Evolutionary conservation across 1,139 yeast genomes (phyloP).

Genomic region (Sugiyamaella novakii): DNA sequence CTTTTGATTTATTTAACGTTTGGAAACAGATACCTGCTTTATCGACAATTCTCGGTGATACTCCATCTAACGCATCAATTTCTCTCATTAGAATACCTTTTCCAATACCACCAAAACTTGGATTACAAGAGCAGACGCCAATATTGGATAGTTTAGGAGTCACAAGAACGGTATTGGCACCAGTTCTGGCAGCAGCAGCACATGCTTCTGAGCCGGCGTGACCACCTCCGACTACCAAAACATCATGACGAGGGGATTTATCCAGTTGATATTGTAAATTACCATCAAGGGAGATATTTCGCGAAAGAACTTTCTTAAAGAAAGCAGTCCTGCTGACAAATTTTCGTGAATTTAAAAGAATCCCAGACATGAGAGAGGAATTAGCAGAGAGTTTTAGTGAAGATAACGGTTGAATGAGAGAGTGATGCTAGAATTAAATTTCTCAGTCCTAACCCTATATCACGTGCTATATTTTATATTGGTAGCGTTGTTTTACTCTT

Average conservation of each 20-base stretch:
- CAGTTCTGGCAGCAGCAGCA: conserved; percentile 85
- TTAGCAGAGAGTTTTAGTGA: no score
- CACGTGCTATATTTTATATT: no score
- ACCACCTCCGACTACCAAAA: conserved; percentile 94
- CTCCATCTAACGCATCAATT: conserved; percentile 95
- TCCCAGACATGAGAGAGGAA: no score
- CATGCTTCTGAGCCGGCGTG: conserved; percentile 99
- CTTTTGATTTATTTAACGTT: conserved; percentile 81
- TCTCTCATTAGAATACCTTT: conserved; percentile 91
- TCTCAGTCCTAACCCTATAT: no score
- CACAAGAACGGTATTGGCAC: conserved; percentile 68
- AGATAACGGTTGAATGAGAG: no score
- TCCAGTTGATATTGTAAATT: conserved; percentile 19
- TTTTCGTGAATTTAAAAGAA: no score
- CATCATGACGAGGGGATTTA: conserved; percentile 50
- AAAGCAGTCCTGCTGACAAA: background rate
- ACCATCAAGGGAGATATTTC: conserved; percentile 15
- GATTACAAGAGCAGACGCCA: conserved; percentile 96
- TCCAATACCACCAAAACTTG: conserved; percentile 98
- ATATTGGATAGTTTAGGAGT: conserved; percentile 77
- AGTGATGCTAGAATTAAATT: no score
- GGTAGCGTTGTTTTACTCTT: no score
- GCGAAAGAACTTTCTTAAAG: background rate
- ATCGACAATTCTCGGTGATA: conserved; percentile 81
- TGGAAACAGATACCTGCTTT: conserved; percentile 92